Evolutionary conservation across 2,329 filamentous ascomycete species (phyloP).

Genomic region (Penicillium italicum): DNA sequence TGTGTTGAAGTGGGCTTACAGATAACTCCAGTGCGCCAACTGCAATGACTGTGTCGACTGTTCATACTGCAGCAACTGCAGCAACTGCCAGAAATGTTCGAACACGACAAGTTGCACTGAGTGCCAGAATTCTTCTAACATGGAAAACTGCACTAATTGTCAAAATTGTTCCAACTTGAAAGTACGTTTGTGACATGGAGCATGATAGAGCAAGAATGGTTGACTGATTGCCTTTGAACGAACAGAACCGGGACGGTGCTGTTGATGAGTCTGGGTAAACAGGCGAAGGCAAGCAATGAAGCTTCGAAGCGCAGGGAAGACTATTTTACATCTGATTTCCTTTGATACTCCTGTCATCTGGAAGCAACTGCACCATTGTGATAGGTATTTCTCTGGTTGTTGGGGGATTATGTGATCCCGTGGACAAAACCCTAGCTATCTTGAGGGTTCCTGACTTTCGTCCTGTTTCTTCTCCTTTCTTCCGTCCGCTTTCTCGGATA

Average conservation of each 20-base stretch:
- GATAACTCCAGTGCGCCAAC: background rate
- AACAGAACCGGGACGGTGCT: background rate
- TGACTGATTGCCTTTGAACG: background rate
- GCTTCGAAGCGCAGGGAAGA: background rate
- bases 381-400: background rate
- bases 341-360: background rate
- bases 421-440: too few species aligned
- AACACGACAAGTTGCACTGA: background rate
- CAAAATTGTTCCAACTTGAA: background rate
- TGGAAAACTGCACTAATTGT: background rate
- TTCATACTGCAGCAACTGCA: constrained; percentile 2
- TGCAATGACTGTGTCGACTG: constrained; percentile 1
- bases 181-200: background rate
- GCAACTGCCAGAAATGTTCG: background rate
- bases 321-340: background rate
- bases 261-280: background rate
- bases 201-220: background rate
- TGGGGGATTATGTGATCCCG: background rate
- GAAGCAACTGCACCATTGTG: background rate
- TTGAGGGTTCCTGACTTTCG: too few species aligned
- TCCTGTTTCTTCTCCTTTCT: too few species aligned
- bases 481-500: too few species aligned
- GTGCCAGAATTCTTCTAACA: background rate
- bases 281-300: background rate
- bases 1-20: background rate